Evolutionary conservation across 257 asterid genomes (phyloP).

Genomic region (Leptodermis oblonga): DNA sequence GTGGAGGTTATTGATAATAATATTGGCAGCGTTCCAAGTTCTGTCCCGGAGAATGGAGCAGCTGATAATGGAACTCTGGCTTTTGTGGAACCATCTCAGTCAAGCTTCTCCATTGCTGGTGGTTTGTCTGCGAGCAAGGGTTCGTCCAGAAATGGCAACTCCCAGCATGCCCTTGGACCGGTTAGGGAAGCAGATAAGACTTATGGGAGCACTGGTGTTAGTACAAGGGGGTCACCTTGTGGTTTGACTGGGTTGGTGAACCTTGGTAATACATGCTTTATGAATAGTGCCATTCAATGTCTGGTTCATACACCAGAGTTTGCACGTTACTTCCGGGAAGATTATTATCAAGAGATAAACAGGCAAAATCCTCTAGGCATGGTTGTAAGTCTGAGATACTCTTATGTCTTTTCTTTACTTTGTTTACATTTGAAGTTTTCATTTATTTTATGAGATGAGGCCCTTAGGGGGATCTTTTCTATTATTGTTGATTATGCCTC

Average conservation of each 20-base stretch:
- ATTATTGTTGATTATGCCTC: neutral
- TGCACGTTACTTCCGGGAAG: conserved; percentile 90
- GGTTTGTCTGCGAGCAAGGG: conserved; percentile 60
- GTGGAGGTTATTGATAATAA: conserved; percentile 59
- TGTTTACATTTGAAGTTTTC: neutral
- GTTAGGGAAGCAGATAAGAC: conserved; percentile 53
- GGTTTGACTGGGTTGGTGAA: conserved; percentile 94
- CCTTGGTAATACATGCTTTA: conserved; percentile 98
- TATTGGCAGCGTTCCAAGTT: conserved; percentile 41
- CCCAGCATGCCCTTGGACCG: conserved; percentile 39
- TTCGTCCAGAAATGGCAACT: conserved; percentile 74
- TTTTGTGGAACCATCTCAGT: conserved; percentile 46
- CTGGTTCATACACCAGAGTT: conserved; percentile 98
- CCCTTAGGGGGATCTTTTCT: neutral
- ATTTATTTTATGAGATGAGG: neutral
- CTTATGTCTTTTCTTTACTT: neutral
- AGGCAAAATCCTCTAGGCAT: conserved; percentile 96
- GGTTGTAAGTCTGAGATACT: conserved; percentile 75
- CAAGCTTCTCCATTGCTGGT: conserved; percentile 54
- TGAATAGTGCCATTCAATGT: conserved; percentile 99
- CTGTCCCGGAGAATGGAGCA: conserved; percentile 66
- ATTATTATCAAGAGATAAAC: conserved; percentile 94
- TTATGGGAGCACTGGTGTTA: conserved; percentile 70
- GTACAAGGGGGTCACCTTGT: conserved; percentile 87
- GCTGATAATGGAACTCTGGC: conserved; percentile 51